Base-by-base conservation (phyloP, 257 asterid genomes). In the Knoxia roxburghii region DNA sequence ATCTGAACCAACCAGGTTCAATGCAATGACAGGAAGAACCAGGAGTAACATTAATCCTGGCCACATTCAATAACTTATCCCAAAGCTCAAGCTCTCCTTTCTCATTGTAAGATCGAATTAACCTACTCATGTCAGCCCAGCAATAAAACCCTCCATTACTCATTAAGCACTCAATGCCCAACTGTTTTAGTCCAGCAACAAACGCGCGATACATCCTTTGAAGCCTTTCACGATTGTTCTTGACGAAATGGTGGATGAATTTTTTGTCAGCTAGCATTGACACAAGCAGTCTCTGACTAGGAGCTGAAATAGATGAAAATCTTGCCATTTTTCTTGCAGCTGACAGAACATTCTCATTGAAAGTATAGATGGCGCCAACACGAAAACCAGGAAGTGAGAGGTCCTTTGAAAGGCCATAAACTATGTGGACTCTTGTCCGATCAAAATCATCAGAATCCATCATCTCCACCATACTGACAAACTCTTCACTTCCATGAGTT, bases 1-100 rank as follows among this genome's bases (percentile, higher is more conserved):
- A 72, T 52, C 86, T 65, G 57, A 84, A 86, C 93, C 89, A 84
- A 32, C 89, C 89, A 4, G 93, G 93, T 60, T 84, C 89, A 30
- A 86, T 80, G 61, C 89, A 86, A 59, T 78, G 88, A 69, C 89
- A 86, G 46, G 82, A 84, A 41, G 89, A 84, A 29, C 88, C 89
- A 0, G 93, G 85, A 78, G 85, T 77, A 7, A 67, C 81, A 46
- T 77, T 82, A 27, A 86, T 66, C 76, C 78, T 84, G 18, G 81
- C 87, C 27, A 82, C 73, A 49, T 64, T 80, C 75, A 78, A 72
- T 55, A 82, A 33, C 65, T 78, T 82, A 15, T 80, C 84, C 92
- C 89, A 86, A 27, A 86, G 77, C 62, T 86, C 87, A n/a, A 80
- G 68, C 73, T 83, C 89, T 5, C 88, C 93, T 68, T 82, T 84